phyloP scores from a whole-genome alignment of 352 stramenopile genomes.

The Pythium volutum region DNA sequence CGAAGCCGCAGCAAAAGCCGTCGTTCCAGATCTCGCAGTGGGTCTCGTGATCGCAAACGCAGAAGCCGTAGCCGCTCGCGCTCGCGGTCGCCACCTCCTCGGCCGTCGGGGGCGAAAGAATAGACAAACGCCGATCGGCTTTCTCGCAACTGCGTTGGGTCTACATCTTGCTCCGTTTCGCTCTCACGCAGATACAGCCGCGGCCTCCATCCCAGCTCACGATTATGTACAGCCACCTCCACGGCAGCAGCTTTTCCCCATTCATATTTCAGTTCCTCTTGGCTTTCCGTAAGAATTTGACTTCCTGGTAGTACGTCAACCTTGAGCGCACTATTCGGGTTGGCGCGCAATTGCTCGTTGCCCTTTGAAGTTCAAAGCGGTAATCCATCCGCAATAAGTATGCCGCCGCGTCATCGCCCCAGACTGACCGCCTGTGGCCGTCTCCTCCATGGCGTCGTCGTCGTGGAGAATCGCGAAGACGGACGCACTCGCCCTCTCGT shows the following conservation, averaged over 20 bases:
- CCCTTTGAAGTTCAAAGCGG: neutral
- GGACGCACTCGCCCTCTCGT: constrained; percentile 1
- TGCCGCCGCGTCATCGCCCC: neutral
- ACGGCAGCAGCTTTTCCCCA: neutral
- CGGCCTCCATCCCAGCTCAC: neutral
- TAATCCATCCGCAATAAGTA: neutral
- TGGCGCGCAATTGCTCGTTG: constrained; percentile 4
- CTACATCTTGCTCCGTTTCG: neutral
- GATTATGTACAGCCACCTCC: neutral
- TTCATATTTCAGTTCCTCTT: neutral
- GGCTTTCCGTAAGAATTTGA: neutral
- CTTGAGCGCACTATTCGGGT: constrained; percentile 11
- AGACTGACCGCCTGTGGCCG: constrained; percentile 3
- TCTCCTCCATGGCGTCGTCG: constrained; percentile 16
- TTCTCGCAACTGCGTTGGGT: constrained; percentile 2
- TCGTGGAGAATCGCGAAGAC: neutral
- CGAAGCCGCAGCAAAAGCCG: constrained; percentile 36
- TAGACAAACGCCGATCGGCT: constrained; percentile 9
- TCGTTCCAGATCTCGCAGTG: constrained; percentile 49
- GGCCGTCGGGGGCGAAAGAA: constrained; percentile 12
- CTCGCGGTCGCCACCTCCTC: constrained; percentile 30
- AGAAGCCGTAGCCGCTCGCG: constrained; percentile 40
- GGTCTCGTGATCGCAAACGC: constrained; percentile 38
- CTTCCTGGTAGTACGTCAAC: constrained; percentile 22
- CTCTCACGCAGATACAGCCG: constrained; percentile 1